Evolutionary conservation across 352 stramenopile species (phyloP), one percentile per base, ranked within the genome.

Genomic region (Phytopythium vexans): DNA sequence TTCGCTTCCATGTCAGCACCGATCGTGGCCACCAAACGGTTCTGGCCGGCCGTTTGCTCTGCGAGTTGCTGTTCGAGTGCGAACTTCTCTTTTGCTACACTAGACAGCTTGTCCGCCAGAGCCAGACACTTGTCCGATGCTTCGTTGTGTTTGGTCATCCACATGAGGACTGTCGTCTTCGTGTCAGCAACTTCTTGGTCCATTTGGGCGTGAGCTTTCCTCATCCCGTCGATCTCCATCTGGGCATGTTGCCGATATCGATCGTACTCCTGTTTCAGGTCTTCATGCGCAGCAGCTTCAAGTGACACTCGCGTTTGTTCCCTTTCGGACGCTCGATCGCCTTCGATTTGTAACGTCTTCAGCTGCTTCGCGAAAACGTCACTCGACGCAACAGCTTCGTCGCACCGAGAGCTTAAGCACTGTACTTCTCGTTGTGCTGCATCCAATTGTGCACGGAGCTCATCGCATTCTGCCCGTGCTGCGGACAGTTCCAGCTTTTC

Each of bases 71-170:
- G 60, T 36, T 73, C 50, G 0, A 74, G 53, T 12, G 52, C 63
- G 44, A 62, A 70, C 27, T 66, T 64, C 49, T 79, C 71, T 35
- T 81, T 63, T 1, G 58, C 58, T 8, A 73, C 41, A 38, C 48
- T 43, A 3, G 66, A 40, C 1, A 59, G 50, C 8, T 73, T 27
- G 2, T 27, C 21, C 21, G 21, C 21, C 21, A 27, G 21, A 27
- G 21, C 21, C 21, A 27, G 21, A 27, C 21, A 27, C 52, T 8
- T 66, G 57, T 40, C 85, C 64, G 10, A 83, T 52, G 1, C 62
- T 54, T 3, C 58, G 14, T 86, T 80, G 33, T 73, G 84, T 51
- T 86, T 85, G 66, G 56, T 85, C 71, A 85, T 86, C 77, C 77
- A 88, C 73, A 76, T 77, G 5, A 86, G 50, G n/a, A 87, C 73